These are phyloP conservation scores for Veloporphyrellus conicus DNA, from an alignment of 1,284 basidiomycete species.

Conservation along the genomic window DNA sequence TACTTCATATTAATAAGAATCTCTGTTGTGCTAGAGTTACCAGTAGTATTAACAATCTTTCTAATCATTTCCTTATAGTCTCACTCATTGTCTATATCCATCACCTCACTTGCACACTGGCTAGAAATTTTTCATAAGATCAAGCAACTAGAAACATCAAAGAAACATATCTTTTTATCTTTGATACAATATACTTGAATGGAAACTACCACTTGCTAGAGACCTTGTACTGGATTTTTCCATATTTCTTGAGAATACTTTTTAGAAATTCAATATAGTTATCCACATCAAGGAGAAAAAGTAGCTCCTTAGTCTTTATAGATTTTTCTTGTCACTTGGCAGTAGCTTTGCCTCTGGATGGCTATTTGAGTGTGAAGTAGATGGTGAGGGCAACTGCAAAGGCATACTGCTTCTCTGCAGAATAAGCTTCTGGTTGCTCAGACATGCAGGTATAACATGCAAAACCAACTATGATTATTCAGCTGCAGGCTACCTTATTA, in stretches of 20 bases:
- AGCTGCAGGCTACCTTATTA: no score
- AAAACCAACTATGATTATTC: no score
- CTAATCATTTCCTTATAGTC: constrained; percentile 17
- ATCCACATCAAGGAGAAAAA: background rate
- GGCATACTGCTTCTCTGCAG: background rate
- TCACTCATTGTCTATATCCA: constrained; percentile 12
- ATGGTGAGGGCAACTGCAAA: constrained; percentile 1
- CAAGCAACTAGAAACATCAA: background rate
- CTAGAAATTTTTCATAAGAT: background rate
- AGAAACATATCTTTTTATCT: background rate
- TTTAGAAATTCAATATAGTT: constrained; percentile 6
- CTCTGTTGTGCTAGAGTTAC: background rate
- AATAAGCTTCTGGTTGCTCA: no score
- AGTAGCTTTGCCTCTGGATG: background rate
- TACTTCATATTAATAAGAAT: constrained; percentile 19
- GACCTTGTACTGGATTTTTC: constrained; percentile 2
- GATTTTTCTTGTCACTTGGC: constrained; percentile 4
- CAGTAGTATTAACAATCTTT: constrained; percentile 1
- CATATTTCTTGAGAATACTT: constrained; percentile 9
- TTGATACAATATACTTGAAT: background rate
- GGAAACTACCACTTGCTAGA: background rate
- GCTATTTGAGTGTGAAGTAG: constrained; percentile 2
- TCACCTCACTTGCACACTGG: background rate
- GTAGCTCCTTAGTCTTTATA: constrained; percentile 1
- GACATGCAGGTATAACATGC: no score